Evolutionary conservation across 208 protist genomes (phyloP).

Genomic region (Crithidia sp.): DNA sequence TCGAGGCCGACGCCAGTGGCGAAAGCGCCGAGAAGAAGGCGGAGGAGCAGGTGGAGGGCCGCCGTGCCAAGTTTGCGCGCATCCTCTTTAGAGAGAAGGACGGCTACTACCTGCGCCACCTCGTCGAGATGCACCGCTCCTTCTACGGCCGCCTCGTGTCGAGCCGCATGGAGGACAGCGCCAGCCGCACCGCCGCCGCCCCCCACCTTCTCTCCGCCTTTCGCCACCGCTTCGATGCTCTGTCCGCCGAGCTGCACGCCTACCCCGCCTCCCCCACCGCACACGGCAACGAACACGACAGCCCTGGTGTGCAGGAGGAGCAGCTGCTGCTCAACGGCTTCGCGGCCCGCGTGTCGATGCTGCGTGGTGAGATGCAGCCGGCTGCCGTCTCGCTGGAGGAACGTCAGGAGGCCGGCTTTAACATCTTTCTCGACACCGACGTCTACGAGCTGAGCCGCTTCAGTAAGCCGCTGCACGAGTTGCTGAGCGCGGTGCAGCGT

Average conservation of each 20-base stretch:
- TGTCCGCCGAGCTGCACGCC: conserved; percentile 58
- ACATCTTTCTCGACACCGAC: conserved; percentile 92
- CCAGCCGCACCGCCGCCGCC: background rate
- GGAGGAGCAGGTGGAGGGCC: conserved; percentile 36
- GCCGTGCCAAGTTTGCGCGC: conserved; percentile 70
- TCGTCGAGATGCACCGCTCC: conserved; percentile 69
- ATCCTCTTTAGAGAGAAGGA: conserved; percentile 77
- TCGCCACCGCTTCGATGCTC: conserved; percentile 67
- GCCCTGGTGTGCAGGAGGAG: conserved; percentile 39
- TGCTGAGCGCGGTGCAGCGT: conserved; percentile 63
- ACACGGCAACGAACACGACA: background rate
- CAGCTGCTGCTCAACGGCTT: conserved; percentile 83
- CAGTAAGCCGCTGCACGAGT: conserved; percentile 59
- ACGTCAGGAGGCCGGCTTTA: conserved; percentile 68
- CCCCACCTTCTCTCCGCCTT: conserved; percentile 48
- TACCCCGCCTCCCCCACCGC: conserved; percentile 9
- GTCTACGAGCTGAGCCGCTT: conserved; percentile 79
- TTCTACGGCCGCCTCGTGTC: conserved; percentile 74
- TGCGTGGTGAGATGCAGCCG: conserved; percentile 40
- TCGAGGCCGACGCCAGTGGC: conserved; percentile 37
- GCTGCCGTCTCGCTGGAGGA: conserved; percentile 48
- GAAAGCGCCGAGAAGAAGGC: conserved; percentile 27
- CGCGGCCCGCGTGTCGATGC: conserved; percentile 54
- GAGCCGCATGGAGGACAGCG: conserved; percentile 27
- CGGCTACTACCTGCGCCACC: conserved; percentile 68